phyloP scores from a whole-genome alignment of 2,329 filamentous ascomycete species.

The Trichoderma atroviride region DNA sequence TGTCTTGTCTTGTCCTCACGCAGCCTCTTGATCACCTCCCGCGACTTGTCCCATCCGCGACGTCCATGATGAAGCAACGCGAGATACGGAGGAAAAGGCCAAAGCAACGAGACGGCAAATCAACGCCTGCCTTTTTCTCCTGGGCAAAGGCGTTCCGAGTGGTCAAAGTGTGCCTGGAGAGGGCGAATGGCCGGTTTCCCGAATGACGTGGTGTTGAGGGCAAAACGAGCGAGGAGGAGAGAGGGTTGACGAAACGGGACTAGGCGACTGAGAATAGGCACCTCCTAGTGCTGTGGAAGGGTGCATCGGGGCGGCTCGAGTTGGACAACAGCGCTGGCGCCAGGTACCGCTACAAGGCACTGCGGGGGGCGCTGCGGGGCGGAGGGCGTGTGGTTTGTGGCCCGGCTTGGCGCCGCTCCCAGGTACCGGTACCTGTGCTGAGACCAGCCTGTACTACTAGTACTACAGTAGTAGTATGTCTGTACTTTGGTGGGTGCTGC shows the following conservation, averaged over 20 bases:
- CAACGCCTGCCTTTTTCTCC: too few species aligned
- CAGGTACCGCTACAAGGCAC: not conserved
- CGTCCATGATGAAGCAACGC: not conserved
- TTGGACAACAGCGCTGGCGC: not conserved
- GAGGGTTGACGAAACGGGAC: not conserved
- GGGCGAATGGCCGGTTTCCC: too few species aligned
- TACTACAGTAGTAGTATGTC: not conserved
- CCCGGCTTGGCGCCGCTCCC: not conserved
- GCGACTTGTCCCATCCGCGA: not conserved
- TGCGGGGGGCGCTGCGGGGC: not conserved
- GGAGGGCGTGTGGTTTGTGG: not conserved
- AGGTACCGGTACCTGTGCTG: not conserved
- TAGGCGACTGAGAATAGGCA: not conserved
- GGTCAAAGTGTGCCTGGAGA: too few species aligned
- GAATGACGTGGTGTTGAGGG: not conserved
- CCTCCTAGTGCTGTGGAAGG: not conserved
- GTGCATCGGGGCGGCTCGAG: not conserved
- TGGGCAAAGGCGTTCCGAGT: too few species aligned
- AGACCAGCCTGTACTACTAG: not conserved
- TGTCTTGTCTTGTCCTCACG: not conserved
- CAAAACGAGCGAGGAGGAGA: not conserved
- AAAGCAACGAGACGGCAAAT: too few species aligned
- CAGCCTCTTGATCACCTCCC: not conserved
- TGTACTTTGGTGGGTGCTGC: not conserved
- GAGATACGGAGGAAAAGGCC: not conserved